Evolutionary conservation across 129 eudicot species (phyloP), one percentile per base, ranked within the genome.

Genomic region (Artemisia tridentata): DNA sequence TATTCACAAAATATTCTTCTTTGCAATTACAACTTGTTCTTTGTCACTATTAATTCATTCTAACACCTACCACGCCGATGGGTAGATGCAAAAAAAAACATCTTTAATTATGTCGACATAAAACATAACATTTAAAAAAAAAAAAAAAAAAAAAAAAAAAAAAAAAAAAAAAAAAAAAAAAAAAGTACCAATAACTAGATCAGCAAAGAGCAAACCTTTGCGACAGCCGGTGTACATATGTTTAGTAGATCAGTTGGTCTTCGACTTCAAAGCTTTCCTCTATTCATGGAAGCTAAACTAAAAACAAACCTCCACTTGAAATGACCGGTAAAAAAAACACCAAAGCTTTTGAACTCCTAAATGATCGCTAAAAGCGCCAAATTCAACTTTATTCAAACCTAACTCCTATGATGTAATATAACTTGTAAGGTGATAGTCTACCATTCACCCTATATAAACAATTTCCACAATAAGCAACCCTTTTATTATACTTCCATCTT

Each of bases 361-460:
- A 25, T 38, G 45, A 38, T 7, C 45, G 45, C 45, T 38, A 38
- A 38, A 7, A 38, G 8, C 11, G 2, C 56, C 45, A 38, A 7
- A 38, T 38, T 38, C 45, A 7, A 7, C 45, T 52, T 47, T 20
- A 56, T 51, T 72, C 75, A 4, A 78, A 54, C 62, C 80, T 79
- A 72, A 21, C 31, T 63, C 75, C 89, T 86, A 83, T 51, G 55
- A 45, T 77, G 78, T 79, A 38, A 38, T 38, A 38, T 7, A 67
- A 72, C 73, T 78, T 66, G 80, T 81, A 77, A 77, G 77, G 53
- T 79, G 93, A 84, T 76, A 80, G 92, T 82, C 82, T 79, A 81
- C 73, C 89, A 75, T 50, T 49, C 63, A 76, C 74, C 83, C 81
- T 80, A 78, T 90, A 84, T 90, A 70, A 76, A 90, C 96, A 89